Evolutionary conservation across 805 yeast species (phyloP).

Genomic region (Yarrowia sp.): DNA sequence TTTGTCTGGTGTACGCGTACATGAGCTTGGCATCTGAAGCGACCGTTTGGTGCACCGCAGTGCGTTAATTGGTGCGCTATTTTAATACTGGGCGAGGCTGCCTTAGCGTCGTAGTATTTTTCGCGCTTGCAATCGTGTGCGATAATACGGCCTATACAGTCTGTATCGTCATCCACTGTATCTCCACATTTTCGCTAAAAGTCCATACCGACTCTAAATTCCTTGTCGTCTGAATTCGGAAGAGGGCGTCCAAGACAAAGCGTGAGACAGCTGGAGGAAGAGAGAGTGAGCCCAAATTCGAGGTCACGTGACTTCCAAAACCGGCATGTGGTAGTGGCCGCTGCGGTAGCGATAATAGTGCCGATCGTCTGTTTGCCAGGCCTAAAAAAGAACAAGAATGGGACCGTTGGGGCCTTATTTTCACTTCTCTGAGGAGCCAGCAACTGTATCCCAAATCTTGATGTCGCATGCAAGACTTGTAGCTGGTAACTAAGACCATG

Average conservation of each 20-base stretch:
- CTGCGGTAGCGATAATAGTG: not conserved
- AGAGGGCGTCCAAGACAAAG: no score
- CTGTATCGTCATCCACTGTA: no score
- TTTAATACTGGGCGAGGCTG: no score
- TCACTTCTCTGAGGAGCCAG: not conserved
- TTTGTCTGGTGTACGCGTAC: no score
- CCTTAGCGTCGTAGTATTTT: no score
- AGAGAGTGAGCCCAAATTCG: no score
- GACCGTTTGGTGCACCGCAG: slow-evolving; percentile 16
- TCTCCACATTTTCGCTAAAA: no score
- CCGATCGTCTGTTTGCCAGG: not conserved
- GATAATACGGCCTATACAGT: no score
- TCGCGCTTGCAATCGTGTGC: no score
- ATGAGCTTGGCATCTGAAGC: slow-evolving; percentile 1
- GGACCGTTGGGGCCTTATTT: slow-evolving; percentile 10
- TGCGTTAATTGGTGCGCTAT: not conserved
- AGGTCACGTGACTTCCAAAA: not conserved
- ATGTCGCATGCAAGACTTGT: not conserved
- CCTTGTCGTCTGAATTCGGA: not conserved
- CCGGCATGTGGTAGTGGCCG: no score
- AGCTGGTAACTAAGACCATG: not conserved
- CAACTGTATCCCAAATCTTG: slow-evolving; percentile 7
- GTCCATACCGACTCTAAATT: no score
- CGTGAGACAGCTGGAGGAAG: no score
- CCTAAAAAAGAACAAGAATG: not conserved